Percentiles rank a stretch among this genome's conserved stretches.
These are phyloP conservation scores for Mortierella claussenii DNA, from an alignment of 192 early-diverging fungal genomes.

Conservation along the genomic window DNA sequence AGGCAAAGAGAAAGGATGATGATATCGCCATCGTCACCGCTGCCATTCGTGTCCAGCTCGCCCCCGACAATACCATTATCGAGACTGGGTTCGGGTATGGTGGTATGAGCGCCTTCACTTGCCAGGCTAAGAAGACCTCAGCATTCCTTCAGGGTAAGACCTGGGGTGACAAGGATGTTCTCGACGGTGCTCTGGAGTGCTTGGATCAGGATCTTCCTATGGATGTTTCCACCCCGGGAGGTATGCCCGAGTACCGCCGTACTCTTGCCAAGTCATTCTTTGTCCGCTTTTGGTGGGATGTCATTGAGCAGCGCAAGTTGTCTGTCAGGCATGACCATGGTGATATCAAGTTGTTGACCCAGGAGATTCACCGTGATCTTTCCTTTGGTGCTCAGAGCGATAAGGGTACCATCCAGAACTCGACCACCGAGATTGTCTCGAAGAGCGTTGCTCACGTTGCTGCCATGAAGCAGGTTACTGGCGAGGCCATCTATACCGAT, in stretches of 20 bases:
- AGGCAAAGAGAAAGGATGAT: conserved; percentile 89
- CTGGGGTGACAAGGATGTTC: conserved; percentile 64
- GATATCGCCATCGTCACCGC: conserved; percentile 91
- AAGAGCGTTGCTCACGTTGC: conserved; percentile 72
- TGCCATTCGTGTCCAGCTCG: conserved; percentile 69
- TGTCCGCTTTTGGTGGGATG: conserved; percentile 74
- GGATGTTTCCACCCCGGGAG: conserved; percentile 65
- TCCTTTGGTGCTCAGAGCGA: conserved; percentile 57
- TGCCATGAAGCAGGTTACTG: conserved; percentile 86
- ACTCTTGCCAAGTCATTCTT: conserved; percentile 70
- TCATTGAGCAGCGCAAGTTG: conserved; percentile 44
- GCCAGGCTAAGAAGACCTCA: conserved; percentile 64
- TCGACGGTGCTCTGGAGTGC: conserved; percentile 56
- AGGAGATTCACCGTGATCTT: conserved; percentile 57
- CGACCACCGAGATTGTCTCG: conserved; percentile 40
- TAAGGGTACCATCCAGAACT: conserved; percentile 60
- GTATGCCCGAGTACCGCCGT: conserved; percentile 76
- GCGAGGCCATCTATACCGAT: conserved; percentile 85
- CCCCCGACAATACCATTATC: conserved; percentile 55
- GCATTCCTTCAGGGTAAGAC: conserved; percentile 57
- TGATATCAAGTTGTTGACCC: conserved; percentile 47
- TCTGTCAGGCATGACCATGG: conserved; percentile 38
- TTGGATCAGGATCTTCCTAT: conserved; percentile 56
- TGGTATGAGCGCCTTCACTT: conserved; percentile 78
- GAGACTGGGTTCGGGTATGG: conserved; percentile 80